Conservation (phyloP, 345 rosid species). For the Camelina hispida region DNA sequence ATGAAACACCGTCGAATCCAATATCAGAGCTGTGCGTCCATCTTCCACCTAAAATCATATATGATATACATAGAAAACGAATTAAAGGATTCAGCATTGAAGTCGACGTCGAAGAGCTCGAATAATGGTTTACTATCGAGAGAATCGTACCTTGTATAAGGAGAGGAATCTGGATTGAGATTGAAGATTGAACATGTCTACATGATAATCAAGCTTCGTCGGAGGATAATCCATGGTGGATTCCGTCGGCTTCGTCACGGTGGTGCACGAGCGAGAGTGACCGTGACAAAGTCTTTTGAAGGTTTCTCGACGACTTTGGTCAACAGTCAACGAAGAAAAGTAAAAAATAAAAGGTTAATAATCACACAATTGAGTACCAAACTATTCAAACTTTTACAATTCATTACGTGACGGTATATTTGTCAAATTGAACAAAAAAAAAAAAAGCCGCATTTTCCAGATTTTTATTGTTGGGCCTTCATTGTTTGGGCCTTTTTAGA, state of each 20-base stretch:
- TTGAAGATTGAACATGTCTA: conserved; percentile 52
- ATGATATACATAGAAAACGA: not conserved
- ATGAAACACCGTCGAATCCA: conserved; percentile 84
- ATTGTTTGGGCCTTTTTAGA: not conserved
- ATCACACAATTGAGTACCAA: not conserved
- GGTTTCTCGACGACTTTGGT: not conserved
- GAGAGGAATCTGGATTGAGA: conserved; percentile 52
- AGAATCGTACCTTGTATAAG: conserved; percentile 52
- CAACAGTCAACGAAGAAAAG: conserved; percentile 22
- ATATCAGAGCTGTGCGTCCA: conserved; percentile 59
- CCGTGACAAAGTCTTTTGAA: not conserved
- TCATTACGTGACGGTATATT: not conserved
- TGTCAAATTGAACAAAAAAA: not conserved
- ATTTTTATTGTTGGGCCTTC: not conserved
- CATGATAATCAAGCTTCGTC: conserved; percentile 59
- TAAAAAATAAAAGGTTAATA: not conserved
- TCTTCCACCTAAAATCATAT: conserved; percentile 57
- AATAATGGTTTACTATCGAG: not conserved
- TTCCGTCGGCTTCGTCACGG: conserved; percentile 13
- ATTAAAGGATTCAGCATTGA: conserved; percentile 9
- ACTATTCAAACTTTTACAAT: not conserved
- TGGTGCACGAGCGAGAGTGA: conserved; percentile 19
- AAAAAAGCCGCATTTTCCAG: conserved; percentile 4
- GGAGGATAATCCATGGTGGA: conserved; percentile 49
- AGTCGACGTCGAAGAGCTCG: conserved; percentile 29